A percentile compares a stretch with the other conserved stretches of the same genome.
Conservation (phyloP, 805 yeast species). For the Middelhovenomyces tepae region DNA sequence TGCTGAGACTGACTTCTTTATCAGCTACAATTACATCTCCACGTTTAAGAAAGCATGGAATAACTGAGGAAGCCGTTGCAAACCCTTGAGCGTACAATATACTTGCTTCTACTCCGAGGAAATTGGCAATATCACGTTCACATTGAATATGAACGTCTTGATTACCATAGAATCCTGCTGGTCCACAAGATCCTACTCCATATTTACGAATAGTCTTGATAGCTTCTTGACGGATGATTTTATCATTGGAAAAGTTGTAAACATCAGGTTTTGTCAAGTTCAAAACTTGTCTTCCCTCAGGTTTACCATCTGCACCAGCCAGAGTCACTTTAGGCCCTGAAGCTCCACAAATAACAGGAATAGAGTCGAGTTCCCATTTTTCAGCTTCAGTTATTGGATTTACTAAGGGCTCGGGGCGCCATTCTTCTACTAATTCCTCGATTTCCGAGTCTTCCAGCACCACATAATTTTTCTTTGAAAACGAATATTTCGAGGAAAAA, state of each 20-base stretch:
- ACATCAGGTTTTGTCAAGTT: slow-evolving; percentile 71
- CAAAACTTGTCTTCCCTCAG: slow-evolving; percentile 18
- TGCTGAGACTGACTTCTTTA: slow-evolving; percentile 58
- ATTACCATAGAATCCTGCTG: slow-evolving; percentile 94
- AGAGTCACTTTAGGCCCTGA: slow-evolving; percentile 30
- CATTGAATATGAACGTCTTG: slow-evolving; percentile 82
- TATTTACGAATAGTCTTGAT: slow-evolving; percentile 49
- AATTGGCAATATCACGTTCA: slow-evolving; percentile 66
- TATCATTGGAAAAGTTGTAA: slow-evolving; percentile 48
- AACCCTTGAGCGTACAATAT: slow-evolving; percentile 92
- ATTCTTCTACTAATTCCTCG: slow-evolving; percentile 76
- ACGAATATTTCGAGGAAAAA: slow-evolving; percentile 65
- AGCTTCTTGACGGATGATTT: slow-evolving; percentile 43
- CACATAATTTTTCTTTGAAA: slow-evolving; percentile 62
- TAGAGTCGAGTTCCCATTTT: slow-evolving; percentile 50
- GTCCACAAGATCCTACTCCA: slow-evolving; percentile 98
- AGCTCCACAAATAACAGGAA: slow-evolving; percentile 56
- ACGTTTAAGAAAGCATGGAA: slow-evolving; percentile 90
- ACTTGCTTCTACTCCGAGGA: slow-evolving; percentile 67
- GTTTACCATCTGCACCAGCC: slow-evolving; percentile 19
- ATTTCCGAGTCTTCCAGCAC: slow-evolving; percentile 46
- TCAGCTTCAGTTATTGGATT: slow-evolving; percentile 43
- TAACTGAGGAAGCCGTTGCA: slow-evolving; percentile 74
- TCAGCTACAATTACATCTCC: slow-evolving; percentile 92
- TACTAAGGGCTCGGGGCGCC: slow-evolving; percentile 86